These are phyloP conservation scores for Pestalotiopsis sp. DNA, from an alignment of 2,329 filamentous ascomycete species.

Conservation along the genomic window DNA sequence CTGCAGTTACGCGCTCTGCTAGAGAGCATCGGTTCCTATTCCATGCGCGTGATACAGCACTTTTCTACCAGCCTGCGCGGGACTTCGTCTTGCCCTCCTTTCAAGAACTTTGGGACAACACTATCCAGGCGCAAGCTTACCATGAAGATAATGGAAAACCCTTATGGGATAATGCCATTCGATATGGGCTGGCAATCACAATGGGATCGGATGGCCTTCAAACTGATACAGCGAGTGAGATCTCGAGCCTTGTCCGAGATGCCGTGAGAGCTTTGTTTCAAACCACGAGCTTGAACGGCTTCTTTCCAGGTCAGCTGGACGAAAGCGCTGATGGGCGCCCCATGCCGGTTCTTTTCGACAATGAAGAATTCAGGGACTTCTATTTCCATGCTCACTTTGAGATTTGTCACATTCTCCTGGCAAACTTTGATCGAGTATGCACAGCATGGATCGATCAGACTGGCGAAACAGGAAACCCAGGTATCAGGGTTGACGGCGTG, in stretches of 20 bases:
- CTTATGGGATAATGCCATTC: slow-evolving; percentile 17
- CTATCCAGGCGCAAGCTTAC: slow-evolving; percentile 13
- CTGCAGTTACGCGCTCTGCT: slow-evolving; percentile 16
- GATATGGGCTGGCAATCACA: slow-evolving; percentile 14
- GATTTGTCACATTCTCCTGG: slow-evolving; percentile 11
- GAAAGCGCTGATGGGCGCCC: slow-evolving; percentile 5
- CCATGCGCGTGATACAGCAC: slow-evolving; percentile 19
- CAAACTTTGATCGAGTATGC: neutral
- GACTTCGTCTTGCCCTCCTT: neutral
- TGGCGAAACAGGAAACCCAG: neutral
- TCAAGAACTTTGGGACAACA: slow-evolving; percentile 16
- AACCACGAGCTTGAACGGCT: slow-evolving; percentile 4
- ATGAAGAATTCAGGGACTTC: slow-evolving; percentile 3
- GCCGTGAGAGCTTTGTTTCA: neutral
- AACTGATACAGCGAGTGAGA: neutral
- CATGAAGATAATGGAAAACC: slow-evolving; percentile 15
- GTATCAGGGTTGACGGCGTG: neutral
- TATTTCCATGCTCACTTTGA: slow-evolving; percentile 16
- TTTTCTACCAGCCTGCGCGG: slow-evolving; percentile 14
- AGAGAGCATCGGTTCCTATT: slow-evolving; percentile 20
- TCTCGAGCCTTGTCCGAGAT: neutral
- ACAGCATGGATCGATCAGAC: neutral
- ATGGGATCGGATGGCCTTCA: neutral
- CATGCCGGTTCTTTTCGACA: slow-evolving; percentile 1
- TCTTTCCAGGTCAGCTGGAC: slow-evolving; percentile 11